Percentiles rank a stretch among this genome's conserved stretches.
These are phyloP conservation scores for Casuarina equisetifolia DNA, from an alignment of 306 rosid genomes.

Conservation along the genomic window DNA sequence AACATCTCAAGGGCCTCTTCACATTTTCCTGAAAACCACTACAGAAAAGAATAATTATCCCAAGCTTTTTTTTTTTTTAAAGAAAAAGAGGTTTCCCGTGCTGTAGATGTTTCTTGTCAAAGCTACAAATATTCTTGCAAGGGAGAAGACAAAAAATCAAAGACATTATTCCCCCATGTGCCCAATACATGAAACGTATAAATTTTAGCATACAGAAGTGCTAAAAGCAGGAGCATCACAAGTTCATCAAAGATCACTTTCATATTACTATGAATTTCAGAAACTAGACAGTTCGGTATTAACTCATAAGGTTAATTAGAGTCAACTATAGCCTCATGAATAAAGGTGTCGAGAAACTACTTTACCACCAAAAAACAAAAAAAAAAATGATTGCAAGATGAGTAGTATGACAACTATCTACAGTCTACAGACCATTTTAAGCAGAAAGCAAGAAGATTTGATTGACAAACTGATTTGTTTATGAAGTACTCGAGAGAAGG, in stretches of 20 bases:
- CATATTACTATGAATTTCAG: background rate
- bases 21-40: conserved; percentile 57
- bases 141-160: background rate
- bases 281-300: background rate
- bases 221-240: background rate
- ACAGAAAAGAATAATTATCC: conserved; percentile 20
- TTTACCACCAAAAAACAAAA: background rate
- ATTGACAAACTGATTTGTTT: background rate
- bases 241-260: background rate
- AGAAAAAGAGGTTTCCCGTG: background rate
- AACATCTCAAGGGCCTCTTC: conserved; percentile 78
- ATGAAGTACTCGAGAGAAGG: background rate
- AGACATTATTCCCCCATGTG: background rate
- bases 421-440: background rate
- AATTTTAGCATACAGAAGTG: background rate
- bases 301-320: background rate
- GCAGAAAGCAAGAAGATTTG: background rate
- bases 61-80: background rate
- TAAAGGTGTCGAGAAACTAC: background rate
- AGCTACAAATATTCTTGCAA: background rate
- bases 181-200: background rate
- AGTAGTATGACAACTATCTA: background rate
- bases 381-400: background rate
- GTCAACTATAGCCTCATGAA: background rate
- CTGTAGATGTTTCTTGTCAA: background rate